Percentiles rank a stretch among this genome's conserved stretches.
Conservation (phyloP, 768 basidiomycete species). For the Gloeopeniophorella convolvens region DNA sequence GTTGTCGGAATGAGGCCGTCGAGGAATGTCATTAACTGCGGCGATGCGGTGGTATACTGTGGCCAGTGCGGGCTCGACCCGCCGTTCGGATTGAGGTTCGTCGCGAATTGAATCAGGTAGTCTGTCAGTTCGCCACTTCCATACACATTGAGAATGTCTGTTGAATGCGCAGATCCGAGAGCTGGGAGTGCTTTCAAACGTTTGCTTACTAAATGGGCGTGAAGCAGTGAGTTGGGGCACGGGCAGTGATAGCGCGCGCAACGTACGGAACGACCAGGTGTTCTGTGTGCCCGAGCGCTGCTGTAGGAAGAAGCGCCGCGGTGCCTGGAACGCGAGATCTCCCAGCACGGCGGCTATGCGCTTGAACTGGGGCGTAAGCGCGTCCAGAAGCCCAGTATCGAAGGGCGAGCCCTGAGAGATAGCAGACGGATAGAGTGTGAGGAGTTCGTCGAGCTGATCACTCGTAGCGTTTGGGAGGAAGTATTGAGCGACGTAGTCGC, state of each 20-base stretch:
- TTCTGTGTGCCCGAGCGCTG: slow-evolving; percentile 28
- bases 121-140: slow-evolving; percentile 10
- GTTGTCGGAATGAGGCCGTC: neutral
- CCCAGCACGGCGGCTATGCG: slow-evolving; percentile 34
- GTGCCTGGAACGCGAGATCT: slow-evolving; percentile 31
- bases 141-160: slow-evolving; percentile 12
- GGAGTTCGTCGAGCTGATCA: slow-evolving; percentile 11
- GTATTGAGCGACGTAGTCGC: slow-evolving; percentile 6
- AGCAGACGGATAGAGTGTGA: slow-evolving; percentile 16
- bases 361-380: slow-evolving; percentile 34
- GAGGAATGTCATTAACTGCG: slow-evolving; percentile 15
- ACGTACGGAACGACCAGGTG: slow-evolving; percentile 32
- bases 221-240: neutral
- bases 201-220: slow-evolving; percentile 28
- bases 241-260: neutral
- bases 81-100: slow-evolving; percentile 27
- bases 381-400: slow-evolving; percentile 20
- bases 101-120: slow-evolving; percentile 23
- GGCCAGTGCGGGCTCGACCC: slow-evolving; percentile 12
- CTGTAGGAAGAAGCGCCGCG: slow-evolving; percentile 32
- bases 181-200: slow-evolving; percentile 25
- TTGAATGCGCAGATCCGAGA: slow-evolving; percentile 25
- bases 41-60: slow-evolving; percentile 4
- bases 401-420: slow-evolving; percentile 26
- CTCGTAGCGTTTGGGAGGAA: slow-evolving; percentile 6